Percentiles rank a stretch among this genome's conserved stretches.
Conservation (phyloP, 148 eudicot genomes). For the Selenicereus undatus region DNA sequence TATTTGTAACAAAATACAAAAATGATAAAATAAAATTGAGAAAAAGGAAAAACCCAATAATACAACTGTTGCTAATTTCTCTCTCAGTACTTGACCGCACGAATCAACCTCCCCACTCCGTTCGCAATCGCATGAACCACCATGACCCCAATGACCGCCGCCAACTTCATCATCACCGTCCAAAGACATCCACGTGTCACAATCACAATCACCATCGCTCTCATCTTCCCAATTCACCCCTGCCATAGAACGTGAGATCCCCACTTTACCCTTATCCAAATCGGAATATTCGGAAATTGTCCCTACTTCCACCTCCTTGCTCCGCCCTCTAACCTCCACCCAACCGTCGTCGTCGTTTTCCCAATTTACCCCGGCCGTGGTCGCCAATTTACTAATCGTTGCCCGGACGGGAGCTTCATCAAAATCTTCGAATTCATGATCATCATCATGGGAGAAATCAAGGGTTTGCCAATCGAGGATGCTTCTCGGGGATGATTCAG, state of each 20-base stretch:
- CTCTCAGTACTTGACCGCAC: slow-evolving; percentile 2
- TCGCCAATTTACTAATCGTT: slow-evolving; percentile 43
- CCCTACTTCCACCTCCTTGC: neutral
- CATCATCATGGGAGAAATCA: slow-evolving; percentile 27
- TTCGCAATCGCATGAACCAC: slow-evolving; percentile 8
- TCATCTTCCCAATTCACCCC: slow-evolving; percentile 1
- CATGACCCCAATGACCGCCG: slow-evolving; percentile 11
- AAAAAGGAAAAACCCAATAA: neutral
- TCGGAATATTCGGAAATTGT: slow-evolving; percentile 27
- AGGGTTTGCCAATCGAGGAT: slow-evolving; percentile 48
- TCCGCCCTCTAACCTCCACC: slow-evolving; percentile 45
- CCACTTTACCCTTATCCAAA: neutral
- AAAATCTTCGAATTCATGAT: slow-evolving; percentile 8
- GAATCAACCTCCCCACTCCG: neutral
- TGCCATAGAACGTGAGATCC: neutral
- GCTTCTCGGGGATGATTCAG: slow-evolving; percentile 48
- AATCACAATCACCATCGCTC: neutral
- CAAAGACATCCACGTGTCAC: slow-evolving; percentile 13
- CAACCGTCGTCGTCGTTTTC: slow-evolving; percentile 73
- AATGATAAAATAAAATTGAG: neutral
- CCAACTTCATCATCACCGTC: neutral
- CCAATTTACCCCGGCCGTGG: slow-evolving; percentile 47
- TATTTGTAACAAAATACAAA: slow-evolving; percentile 13
- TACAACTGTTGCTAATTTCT: neutral
- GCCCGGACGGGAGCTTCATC: slow-evolving; percentile 8